These are phyloP conservation scores for Aspergillus pseudotamarii DNA, from an alignment of 2,329 filamentous ascomycete genomes.

Conservation along the genomic window DNA sequence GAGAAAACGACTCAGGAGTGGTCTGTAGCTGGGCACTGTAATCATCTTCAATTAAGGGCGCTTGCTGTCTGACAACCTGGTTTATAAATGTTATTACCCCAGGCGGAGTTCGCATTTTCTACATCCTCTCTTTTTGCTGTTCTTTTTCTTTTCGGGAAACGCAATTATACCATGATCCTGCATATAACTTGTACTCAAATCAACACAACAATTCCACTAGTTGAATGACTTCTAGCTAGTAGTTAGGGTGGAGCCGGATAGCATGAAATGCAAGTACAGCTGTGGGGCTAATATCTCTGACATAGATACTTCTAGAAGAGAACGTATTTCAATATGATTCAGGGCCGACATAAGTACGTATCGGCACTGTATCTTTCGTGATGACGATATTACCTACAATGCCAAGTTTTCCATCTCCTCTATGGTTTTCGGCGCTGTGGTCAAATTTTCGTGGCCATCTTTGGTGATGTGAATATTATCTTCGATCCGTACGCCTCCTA, in stretches of 20 bases:
- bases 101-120: neutral
- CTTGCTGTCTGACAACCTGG: neutral
- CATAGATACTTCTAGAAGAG: neutral
- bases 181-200: neutral
- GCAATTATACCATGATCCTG: neutral
- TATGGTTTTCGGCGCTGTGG: conserved; percentile 72
- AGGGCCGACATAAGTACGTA: neutral
- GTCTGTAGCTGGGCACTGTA: conserved; percentile 20
- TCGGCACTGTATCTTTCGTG: neutral
- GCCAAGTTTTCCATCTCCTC: conserved; percentile 63
- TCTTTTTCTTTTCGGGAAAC: neutral
- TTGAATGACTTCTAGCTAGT: neutral
- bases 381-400: conserved; percentile 15
- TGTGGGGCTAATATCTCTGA: neutral
- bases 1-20: conserved; percentile 42
- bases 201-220: neutral
- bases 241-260: neutral
- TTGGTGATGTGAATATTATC: conserved; percentile 83
- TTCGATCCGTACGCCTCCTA: conserved; percentile 92
- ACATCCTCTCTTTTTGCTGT: neutral
- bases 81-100: neutral
- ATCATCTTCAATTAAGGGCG: neutral
- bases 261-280: neutral
- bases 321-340: neutral
- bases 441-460: conserved; percentile 80